phyloP scores from a whole-genome alignment of 306 rosid genomes.

The Spatholobus suberectus region DNA sequence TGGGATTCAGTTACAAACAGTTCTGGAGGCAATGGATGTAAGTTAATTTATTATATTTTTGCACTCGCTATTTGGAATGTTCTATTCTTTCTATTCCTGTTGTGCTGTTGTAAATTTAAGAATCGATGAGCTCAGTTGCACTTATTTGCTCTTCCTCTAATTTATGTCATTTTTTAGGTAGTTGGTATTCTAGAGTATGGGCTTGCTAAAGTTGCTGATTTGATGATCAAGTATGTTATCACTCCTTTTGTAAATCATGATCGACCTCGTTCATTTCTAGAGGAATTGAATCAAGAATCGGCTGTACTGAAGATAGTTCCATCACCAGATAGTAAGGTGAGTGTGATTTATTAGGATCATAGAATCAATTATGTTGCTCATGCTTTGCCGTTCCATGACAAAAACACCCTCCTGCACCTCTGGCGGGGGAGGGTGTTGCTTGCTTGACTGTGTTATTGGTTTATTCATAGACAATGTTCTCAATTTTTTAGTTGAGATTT shows the following conservation, averaged over 20 bases:
- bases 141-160: constrained; percentile 31
- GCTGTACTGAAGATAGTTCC: constrained; percentile 68
- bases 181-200: constrained; percentile 90
- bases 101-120: constrained; percentile 13
- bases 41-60: constrained; percentile 45
- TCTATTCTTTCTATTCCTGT: constrained; percentile 18
- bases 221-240: constrained; percentile 74
- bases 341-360: constrained; percentile 16
- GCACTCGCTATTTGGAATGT: not conserved
- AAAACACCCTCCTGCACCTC: not conserved
- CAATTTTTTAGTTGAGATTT: constrained; percentile 8
- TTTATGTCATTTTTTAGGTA: constrained; percentile 49
- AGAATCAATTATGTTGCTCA: not conserved
- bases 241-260: constrained; percentile 62
- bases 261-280: constrained; percentile 61
- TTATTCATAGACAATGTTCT: not conserved
- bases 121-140: not conserved
- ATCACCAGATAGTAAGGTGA: constrained; percentile 62
- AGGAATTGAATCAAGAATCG: constrained; percentile 58
- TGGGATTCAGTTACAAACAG: constrained; percentile 64
- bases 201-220: constrained; percentile 87
- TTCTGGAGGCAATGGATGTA: constrained; percentile 89
- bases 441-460: constrained; percentile 12
- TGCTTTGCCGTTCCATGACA: constrained; percentile 1
- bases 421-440: not conserved